Evolutionary conservation across 148 eudicot species (phyloP).

Genomic region (Polygonum maritimum): DNA sequence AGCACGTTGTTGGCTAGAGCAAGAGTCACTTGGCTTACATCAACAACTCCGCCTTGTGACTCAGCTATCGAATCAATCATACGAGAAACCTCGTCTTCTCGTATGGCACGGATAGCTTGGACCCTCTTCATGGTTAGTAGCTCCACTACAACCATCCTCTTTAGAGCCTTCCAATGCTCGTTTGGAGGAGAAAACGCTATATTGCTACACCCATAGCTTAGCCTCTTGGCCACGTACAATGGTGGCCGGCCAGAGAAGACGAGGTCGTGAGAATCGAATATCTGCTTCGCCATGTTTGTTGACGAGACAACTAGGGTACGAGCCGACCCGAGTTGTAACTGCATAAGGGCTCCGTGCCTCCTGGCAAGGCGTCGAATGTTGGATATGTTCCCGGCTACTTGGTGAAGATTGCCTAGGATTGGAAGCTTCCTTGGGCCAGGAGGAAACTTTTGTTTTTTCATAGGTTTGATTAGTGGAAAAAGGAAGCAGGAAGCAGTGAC

Average conservation of each 20-base stretch:
- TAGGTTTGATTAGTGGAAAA: not conserved
- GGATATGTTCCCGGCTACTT: slow-evolving; percentile 27
- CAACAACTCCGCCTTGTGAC: slow-evolving; percentile 5
- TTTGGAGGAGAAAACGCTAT: slow-evolving; percentile 38
- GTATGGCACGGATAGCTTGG: slow-evolving; percentile 22
- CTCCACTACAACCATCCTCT: slow-evolving; percentile 30
- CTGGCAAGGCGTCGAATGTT: slow-evolving; percentile 26
- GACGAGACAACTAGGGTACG: slow-evolving; percentile 50
- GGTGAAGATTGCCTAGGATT: slow-evolving; percentile 43
- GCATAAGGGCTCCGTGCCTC: slow-evolving; percentile 38
- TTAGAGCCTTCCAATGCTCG: slow-evolving; percentile 37
- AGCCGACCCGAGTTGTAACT: slow-evolving; percentile 38
- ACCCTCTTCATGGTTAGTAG: slow-evolving; percentile 34
- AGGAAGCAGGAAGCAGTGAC: not conserved
- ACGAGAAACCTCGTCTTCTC: slow-evolving; percentile 29
- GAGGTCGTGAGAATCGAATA: slow-evolving; percentile 33
- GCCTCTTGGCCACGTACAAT: slow-evolving; percentile 20
- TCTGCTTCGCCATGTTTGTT: slow-evolving; percentile 25
- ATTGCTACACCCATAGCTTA: slow-evolving; percentile 25
- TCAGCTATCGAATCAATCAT: slow-evolving; percentile 22
- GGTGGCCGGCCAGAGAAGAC: slow-evolving; percentile 38
- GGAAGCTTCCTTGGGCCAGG: slow-evolving; percentile 50
- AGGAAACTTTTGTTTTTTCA: slow-evolving; percentile 16
- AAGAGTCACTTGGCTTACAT: slow-evolving; percentile 33
- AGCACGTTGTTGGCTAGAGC: slow-evolving; percentile 32